These are phyloP conservation scores for Diophrys sp. DNA, from an alignment of 73 alveolate species.

Conservation along the genomic window DNA sequence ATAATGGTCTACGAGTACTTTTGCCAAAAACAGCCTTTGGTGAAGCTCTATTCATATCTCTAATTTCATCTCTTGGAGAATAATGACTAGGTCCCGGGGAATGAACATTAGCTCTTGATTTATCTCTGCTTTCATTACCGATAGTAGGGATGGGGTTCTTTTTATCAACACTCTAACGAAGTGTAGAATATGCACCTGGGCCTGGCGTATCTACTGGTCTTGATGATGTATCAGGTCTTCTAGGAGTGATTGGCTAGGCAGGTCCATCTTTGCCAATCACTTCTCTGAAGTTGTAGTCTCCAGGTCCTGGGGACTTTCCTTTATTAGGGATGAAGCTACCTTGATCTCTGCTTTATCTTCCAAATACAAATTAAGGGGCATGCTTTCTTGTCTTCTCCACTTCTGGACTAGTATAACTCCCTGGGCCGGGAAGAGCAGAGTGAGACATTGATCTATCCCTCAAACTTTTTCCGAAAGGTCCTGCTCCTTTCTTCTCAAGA, in stretches of 20 bases:
- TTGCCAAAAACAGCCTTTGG: constrained; percentile 10
- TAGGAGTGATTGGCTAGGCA: not conserved
- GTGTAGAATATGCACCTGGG: constrained; percentile 1
- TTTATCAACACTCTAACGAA: not conserved
- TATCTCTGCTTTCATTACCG: constrained; percentile 9
- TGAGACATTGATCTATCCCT: not conserved
- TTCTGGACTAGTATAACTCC: constrained; percentile 12
- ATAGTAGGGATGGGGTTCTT: constrained; percentile 7
- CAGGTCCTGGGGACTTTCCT: constrained; percentile 20
- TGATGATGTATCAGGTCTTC: not conserved
- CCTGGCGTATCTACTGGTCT: not conserved
- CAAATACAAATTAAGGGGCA: constrained; percentile 49
- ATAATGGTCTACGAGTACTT: not conserved
- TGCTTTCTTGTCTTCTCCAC: constrained; percentile 11
- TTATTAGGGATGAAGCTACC: not conserved
- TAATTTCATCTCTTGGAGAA: not conserved
- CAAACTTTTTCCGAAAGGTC: not conserved
- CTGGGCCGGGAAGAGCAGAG: constrained; percentile 39
- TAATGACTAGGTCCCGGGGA: constrained; percentile 27
- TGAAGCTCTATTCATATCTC: not conserved
- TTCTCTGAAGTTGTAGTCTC: not conserved
- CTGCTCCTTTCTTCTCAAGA: constrained; percentile 3
- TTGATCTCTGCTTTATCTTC: constrained; percentile 14
- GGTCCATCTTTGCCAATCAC: constrained; percentile 11
- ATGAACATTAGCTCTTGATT: not conserved